These are phyloP conservation scores for Nicotiana undulata DNA, from an alignment of 257 asterid species.

Conservation along the genomic window DNA sequence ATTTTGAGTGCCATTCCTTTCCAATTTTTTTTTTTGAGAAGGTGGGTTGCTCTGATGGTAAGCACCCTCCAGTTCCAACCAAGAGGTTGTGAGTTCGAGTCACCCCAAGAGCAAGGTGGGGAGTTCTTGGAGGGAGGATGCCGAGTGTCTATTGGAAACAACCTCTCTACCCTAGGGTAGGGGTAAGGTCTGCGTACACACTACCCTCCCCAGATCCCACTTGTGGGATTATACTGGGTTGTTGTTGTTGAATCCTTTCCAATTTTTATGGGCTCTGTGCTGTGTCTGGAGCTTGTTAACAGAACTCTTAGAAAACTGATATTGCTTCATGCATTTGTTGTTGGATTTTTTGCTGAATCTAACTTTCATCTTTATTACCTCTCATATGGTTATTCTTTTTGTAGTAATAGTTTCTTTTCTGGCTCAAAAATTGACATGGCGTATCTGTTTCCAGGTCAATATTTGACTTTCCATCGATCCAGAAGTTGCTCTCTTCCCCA, in stretches of 20 bases:
- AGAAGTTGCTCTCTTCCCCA: conserved; percentile 70
- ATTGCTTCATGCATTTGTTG: not conserved
- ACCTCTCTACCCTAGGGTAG: no score
- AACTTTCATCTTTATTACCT: not conserved
- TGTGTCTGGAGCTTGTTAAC: not conserved
- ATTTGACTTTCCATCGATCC: conserved; percentile 80
- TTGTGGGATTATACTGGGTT: no score
- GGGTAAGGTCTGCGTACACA: no score
- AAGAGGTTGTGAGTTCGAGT: no score
- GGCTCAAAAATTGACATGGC: conserved; percentile 12
- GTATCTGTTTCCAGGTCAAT: conserved; percentile 57
- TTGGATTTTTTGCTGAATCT: not conserved
- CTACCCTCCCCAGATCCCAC: no score
- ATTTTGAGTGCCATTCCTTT: not conserved
- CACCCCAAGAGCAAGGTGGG: no score
- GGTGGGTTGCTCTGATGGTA: no score
- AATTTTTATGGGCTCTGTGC: not conserved
- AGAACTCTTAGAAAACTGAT: not conserved
- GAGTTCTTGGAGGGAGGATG: no score
- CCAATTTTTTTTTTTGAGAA: conserved; percentile 1
- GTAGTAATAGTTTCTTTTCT: not conserved
- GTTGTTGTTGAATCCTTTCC: no score
- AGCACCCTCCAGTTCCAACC: no score
- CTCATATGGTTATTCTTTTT: not conserved
- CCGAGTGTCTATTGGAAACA: no score